Base-by-base conservation (phyloP, 192 early-diverging fungal genomes). In the Fimicolochytrium jonesii region DNA sequence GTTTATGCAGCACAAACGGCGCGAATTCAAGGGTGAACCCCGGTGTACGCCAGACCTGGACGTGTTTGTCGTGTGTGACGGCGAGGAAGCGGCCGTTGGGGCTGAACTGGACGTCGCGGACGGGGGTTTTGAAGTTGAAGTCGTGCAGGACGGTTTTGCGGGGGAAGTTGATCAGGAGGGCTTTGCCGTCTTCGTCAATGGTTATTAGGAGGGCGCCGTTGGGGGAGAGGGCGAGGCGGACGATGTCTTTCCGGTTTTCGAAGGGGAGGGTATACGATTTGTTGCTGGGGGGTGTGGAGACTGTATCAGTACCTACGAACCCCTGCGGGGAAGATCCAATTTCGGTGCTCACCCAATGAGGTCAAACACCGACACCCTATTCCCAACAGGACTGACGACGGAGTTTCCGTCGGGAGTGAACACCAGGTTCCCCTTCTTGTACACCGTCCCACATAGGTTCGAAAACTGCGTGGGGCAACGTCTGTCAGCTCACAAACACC, bases 361-460 rank as follows among this genome's bases (percentile, higher is more conserved):
- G 75, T 99, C 95, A 72, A 97, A 99, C 22, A 96, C 83, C 0
- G 93, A 89, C 0, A 97, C 86, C 45, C 92, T 78, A 80, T 99
- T 99, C 45, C 97, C 97, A 6, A 99, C 97, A 0, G 95, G 92
- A 72, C 90, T 94, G 29, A 96, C 60, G 41, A 99, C 70, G 13
- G 87, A 88, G 74, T 98, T 93, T 22, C 93, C 93, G 67, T 95
- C 94, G 23, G 94, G 89, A 29, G 93, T 92, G 70, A 94, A 99
- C 25, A 94, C 76, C 22, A 98, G 68, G 72, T 97, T 98, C n/a
- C 95, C 97, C 65, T 88, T 81, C 55, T 87, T 90, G 74, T 97
- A 99, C 15, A 98, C 97, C 6, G 95, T 95, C 32, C 97, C 97
- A 68, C 91, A 95, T 58, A 99, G 79, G 75, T 97, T 97, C 42